These are phyloP conservation scores for Crocinoboletus sp. DNA, from an alignment of 1,284 basidiomycete genomes.

Conservation along the genomic window DNA sequence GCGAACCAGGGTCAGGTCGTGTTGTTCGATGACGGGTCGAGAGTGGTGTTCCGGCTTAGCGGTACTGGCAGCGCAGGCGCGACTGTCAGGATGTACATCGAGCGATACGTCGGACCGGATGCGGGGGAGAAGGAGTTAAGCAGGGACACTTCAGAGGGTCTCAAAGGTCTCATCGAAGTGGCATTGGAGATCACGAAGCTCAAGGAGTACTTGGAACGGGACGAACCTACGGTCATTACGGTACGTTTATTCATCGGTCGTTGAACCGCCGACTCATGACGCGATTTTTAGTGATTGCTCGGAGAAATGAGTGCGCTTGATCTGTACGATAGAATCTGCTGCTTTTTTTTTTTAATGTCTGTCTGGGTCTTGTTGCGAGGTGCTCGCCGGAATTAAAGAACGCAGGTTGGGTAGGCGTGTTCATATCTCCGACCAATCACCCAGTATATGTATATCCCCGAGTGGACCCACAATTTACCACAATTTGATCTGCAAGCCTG, in stretches of 20 bases:
- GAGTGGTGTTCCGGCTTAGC: constrained; percentile 94
- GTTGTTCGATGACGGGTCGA: constrained; percentile 85
- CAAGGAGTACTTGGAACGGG: constrained; percentile 79
- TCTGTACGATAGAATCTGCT: constrained; percentile 18
- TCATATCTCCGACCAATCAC: constrained; percentile 11
- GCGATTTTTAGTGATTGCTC: constrained; percentile 14
- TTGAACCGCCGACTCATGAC: constrained; percentile 2
- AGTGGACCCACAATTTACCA: too few relatives aligned
- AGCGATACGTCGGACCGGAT: constrained; percentile 79
- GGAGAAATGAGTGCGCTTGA: not conserved
- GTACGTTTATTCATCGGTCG: constrained; percentile 40
- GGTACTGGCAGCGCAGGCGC: constrained; percentile 96
- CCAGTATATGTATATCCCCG: not conserved
- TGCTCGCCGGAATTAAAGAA: not conserved
- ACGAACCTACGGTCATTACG: constrained; percentile 96
- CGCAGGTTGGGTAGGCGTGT: not conserved
- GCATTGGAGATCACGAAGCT: constrained; percentile 84
- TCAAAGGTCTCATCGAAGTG: constrained; percentile 95
- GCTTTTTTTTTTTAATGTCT: not conserved
- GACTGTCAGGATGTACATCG: constrained; percentile 89
- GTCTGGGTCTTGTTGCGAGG: not conserved
- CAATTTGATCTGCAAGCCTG: not conserved
- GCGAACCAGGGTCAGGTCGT: constrained; percentile 97
- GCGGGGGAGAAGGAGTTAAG: constrained; percentile 74
- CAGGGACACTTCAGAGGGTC: constrained; percentile 79